Evolutionary conservation across 2,329 filamentous ascomycete species (phyloP).

Genomic region (Xylariaceae sp.): DNA sequence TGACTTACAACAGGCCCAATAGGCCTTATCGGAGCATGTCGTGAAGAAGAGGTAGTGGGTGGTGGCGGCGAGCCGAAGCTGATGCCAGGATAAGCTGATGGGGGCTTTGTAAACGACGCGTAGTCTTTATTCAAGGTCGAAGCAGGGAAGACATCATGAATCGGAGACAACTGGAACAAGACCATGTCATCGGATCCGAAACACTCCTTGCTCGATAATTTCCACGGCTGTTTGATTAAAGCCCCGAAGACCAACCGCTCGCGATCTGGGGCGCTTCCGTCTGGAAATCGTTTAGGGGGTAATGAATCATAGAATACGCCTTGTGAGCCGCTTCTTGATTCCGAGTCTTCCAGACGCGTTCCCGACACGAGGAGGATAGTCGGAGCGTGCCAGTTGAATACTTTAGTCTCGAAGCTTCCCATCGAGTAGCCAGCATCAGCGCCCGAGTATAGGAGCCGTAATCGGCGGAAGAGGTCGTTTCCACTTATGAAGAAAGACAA

Average conservation of each 20-base stretch:
- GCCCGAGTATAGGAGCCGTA: slow-evolving; percentile 65
- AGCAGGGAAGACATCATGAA: slow-evolving; percentile 65
- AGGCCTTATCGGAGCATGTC: slow-evolving; percentile 24
- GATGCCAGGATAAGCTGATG: slow-evolving; percentile 55
- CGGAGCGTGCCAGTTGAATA: slow-evolving; percentile 72
- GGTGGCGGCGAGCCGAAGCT: slow-evolving; percentile 60
- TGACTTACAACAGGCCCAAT: slow-evolving; percentile 35
- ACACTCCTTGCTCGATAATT: slow-evolving; percentile 60
- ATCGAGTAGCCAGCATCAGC: slow-evolving; percentile 69
- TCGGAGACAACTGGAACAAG: slow-evolving; percentile 66
- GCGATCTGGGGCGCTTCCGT: slow-evolving; percentile 39
- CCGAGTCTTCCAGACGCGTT: slow-evolving; percentile 48
- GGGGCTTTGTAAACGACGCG: slow-evolving; percentile 60
- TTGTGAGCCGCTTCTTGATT: slow-evolving; percentile 46
- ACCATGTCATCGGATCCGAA: slow-evolving; percentile 60
- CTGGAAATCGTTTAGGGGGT: slow-evolving; percentile 55
- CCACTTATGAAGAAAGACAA: slow-evolving; percentile 68
- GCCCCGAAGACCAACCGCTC: slow-evolving; percentile 60
- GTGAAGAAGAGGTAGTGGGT: slow-evolving; percentile 34
- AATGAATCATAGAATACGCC: slow-evolving; percentile 55
- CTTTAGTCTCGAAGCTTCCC: slow-evolving; percentile 68
- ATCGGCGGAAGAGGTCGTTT: slow-evolving; percentile 56
- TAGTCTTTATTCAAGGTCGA: slow-evolving; percentile 63
- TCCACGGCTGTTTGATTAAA: slow-evolving; percentile 64
- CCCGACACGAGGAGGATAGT: slow-evolving; percentile 68